Base-by-base conservation (phyloP, 2,329 filamentous ascomycete species). In the Ophiosphaerella korrae region DNA sequence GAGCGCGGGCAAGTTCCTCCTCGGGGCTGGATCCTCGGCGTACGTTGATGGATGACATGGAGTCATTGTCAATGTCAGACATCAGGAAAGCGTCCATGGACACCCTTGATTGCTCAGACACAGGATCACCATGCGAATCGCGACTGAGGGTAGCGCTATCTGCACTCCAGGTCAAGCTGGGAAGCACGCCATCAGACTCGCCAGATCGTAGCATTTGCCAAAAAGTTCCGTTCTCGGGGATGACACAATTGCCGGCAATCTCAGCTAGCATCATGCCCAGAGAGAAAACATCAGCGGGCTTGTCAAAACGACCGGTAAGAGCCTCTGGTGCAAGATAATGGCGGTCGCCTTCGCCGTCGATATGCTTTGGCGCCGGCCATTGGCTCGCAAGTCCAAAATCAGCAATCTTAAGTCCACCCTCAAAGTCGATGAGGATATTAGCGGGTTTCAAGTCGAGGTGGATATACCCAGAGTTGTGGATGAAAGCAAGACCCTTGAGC, bases 261-360 rank as follows among this genome's bases (percentile, higher is more conserved):
- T 99, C 94, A 42, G 97, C 85, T 72, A 96, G 89, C 73, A 97
- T 96, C 64, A 97, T 84, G 44, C 94, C 94, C 26, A 99, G 84
- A 9, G 94, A 90, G 74, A 97, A 99, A 43, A 99, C 84, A 73
- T 99, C 94, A 32, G 92, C 89, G 33, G 93, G 89, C 73, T 93
- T 94, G 75, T 96, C 92, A 62, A 89, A 94, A 57, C 87, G 84
- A 36, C 92, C 93, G 67, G 85, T 85, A 16, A 99, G 84, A 55
- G 96, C 91, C 74, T 99, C 94, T 0, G 92, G 92, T 1, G 90
- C 93, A 70, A 99, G 93, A 71, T 99, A 99, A 71, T 96, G 90
- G 42, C 94, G 89, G 71, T 99, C 94, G 29, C 94, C 94, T 77
- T 99, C 94, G 36, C 90, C 88, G 60, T 97, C 92, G 53, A 94